phyloP scores from a whole-genome alignment of 345 rosid genomes.

The Brassica juncea region DNA sequence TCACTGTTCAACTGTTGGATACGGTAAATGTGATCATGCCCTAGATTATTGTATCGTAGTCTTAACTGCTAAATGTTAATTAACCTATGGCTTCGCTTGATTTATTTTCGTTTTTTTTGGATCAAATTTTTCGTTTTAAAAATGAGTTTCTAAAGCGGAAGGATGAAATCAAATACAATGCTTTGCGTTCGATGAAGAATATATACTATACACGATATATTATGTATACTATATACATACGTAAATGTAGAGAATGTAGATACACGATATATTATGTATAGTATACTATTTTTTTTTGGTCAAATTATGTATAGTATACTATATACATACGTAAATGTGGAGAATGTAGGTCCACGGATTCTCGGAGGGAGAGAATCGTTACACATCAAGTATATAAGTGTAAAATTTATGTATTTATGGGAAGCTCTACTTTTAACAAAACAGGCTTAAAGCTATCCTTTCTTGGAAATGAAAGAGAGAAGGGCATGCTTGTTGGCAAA shows the following conservation, averaged over 20 bases:
- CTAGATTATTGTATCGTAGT: neutral
- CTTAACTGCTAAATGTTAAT: neutral
- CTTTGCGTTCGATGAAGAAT: constrained; percentile 1
- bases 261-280: constrained; percentile 15
- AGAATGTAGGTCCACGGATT: constrained; percentile 42
- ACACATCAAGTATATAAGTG: constrained; percentile 2
- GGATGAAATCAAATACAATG: neutral
- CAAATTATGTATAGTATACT: neutral
- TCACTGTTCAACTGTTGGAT: neutral
- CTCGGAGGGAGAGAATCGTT: constrained; percentile 8
- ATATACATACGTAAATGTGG: constrained; percentile 19
- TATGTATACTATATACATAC: neutral
- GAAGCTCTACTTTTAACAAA: constrained; percentile 66
- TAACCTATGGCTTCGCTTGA: neutral
- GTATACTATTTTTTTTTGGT: neutral
- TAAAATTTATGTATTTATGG: constrained; percentile 24
- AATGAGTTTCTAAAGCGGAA: neutral
- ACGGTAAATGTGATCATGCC: neutral
- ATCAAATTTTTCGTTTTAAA: neutral
- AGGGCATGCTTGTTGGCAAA: constrained; percentile 49
- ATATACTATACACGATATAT: neutral
- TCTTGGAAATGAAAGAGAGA: constrained; percentile 89
- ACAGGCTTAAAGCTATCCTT: constrained; percentile 51
- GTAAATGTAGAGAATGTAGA: constrained; percentile 34
- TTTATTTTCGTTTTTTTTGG: neutral